Evolutionary conservation across 2,329 filamentous ascomycete genomes (phyloP).

Genomic region (Fusarium tjaetaba): DNA sequence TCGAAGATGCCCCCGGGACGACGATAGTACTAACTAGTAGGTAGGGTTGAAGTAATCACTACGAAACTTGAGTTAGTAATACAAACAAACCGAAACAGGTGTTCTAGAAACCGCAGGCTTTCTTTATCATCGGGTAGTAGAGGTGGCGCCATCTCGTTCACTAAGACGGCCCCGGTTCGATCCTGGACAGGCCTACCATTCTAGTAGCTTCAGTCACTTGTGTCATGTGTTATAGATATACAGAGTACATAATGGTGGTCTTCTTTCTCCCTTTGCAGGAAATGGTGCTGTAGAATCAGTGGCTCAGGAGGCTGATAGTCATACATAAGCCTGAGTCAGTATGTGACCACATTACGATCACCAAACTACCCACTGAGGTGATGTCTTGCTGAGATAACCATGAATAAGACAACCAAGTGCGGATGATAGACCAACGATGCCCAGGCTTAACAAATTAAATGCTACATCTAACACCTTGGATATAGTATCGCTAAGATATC

Average conservation of each 20-base stretch:
- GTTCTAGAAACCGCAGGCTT: background rate
- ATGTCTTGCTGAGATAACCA: background rate
- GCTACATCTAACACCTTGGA: background rate
- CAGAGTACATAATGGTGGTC: no score
- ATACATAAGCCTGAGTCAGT: background rate
- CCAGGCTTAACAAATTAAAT: background rate
- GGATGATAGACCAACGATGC: background rate
- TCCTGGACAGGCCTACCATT: background rate
- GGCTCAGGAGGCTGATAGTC: background rate
- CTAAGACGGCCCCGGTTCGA: background rate
- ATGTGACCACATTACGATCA: background rate
- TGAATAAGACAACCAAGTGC: background rate
- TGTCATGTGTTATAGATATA: no score
- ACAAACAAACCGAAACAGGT: background rate
- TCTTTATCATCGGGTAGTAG: background rate
- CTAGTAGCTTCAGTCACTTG: background rate
- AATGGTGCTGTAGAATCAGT: background rate
- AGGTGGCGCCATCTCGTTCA: background rate
- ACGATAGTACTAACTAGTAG: background rate
- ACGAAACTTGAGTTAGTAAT: background rate
- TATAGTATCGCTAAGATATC: slow-evolving; percentile 7
- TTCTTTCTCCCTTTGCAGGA: background rate
- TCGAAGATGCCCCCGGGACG: background rate
- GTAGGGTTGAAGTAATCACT: background rate
- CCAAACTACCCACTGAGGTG: background rate